These are phyloP conservation scores for Pilaira anomala DNA, from an alignment of 192 early-diverging fungal genomes.

Conservation along the genomic window DNA sequence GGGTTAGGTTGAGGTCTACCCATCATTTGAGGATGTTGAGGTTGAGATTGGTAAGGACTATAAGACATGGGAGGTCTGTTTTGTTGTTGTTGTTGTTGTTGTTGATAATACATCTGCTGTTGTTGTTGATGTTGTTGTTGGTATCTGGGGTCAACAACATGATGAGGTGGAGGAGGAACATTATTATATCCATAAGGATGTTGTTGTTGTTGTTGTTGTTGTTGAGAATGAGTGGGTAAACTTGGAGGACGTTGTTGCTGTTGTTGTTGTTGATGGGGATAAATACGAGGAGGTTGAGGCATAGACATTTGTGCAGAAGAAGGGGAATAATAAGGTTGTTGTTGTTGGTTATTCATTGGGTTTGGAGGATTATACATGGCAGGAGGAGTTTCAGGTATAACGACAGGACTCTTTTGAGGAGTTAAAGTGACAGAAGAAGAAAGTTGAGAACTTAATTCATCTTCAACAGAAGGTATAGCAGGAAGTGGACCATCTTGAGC, in stretches of 20 bases:
- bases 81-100: constrained; percentile 5
- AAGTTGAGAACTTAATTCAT: constrained; percentile 16
- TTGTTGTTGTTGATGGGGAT: not conserved
- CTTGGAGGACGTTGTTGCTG: constrained; percentile 9
- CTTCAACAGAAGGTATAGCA: not conserved
- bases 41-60: constrained; percentile 2
- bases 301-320: not conserved
- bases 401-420: constrained; percentile 8
- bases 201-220: constrained; percentile 1
- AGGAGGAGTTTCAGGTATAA: constrained; percentile 20
- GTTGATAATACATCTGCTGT: constrained; percentile 8
- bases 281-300: constrained; percentile 15
- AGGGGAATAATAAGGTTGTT: not conserved
- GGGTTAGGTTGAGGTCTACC: not conserved
- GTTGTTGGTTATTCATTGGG: constrained; percentile 5
- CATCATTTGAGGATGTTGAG: constrained; percentile 6
- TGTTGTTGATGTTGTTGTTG: constrained; percentile 17
- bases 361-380: constrained; percentile 9
- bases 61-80: constrained; percentile 14
- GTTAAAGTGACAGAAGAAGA: not conserved
- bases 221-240: constrained; percentile 7
- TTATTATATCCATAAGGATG: constrained; percentile 6
- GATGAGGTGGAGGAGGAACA: not conserved
- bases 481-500: not conserved
- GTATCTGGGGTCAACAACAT: constrained; percentile 1